Conservation (phyloP, 176 grass and related monocot genomes). For the Hordeum marinum region DNA sequence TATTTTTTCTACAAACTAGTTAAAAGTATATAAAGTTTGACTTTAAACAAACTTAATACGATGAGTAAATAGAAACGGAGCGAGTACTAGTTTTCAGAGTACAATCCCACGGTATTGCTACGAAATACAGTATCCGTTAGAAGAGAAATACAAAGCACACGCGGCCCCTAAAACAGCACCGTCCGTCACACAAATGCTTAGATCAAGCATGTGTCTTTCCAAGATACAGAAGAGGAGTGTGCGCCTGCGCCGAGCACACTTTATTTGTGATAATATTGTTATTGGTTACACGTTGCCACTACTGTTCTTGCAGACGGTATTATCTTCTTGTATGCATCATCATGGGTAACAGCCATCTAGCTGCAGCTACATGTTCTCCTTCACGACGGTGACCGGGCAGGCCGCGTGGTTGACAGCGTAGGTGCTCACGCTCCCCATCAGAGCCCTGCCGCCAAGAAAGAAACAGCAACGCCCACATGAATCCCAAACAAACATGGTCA, state of each 20-base stretch:
- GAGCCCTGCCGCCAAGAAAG: conserved; percentile 39
- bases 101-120: no score
- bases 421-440: conserved; percentile 74
- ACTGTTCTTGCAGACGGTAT: neutral
- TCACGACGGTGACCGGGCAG: conserved; percentile 75
- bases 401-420: conserved; percentile 45
- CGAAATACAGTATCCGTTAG: neutral
- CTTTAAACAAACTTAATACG: no score
- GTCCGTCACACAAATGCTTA: no score
- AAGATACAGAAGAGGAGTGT: no score
- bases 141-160: no score
- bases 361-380: conserved; percentile 38
- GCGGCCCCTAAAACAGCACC: no score
- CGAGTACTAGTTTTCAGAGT: neutral
- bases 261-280: neutral
- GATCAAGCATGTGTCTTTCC: no score
- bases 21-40: no score
- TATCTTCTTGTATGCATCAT: neutral
- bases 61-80: no score
- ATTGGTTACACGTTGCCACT: neutral
- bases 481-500: neutral
- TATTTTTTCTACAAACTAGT: no score
- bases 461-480: neutral
- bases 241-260: neutral
- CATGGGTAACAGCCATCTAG: neutral